phyloP scores from a whole-genome alignment of 2,329 filamentous ascomycete genomes.

The Arthrinium phaeospermum region DNA sequence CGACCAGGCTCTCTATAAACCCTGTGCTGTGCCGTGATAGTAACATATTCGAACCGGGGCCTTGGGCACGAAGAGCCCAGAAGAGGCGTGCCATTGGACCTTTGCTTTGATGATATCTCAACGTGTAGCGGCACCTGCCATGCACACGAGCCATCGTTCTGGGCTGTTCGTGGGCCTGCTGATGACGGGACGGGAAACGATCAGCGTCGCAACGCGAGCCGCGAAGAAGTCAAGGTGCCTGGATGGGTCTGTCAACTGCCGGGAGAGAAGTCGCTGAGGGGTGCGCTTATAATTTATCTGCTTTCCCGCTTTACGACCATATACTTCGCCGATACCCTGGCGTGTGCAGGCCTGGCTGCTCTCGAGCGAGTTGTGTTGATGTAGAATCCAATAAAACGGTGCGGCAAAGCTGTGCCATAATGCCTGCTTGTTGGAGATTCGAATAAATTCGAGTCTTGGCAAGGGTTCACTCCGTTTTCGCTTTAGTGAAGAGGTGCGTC shows the following conservation, averaged over 20 bases:
- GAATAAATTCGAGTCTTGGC: constrained; percentile 3
- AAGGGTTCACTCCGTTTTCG: constrained; percentile 1
- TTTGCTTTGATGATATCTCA: not conserved
- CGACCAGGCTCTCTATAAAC: not conserved
- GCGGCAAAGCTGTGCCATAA: not conserved
- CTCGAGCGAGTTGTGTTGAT: not conserved
- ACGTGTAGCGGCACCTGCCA: not conserved
- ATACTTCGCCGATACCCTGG: not conserved
- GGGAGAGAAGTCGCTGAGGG: not conserved
- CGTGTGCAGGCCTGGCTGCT: not conserved
- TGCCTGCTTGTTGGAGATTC: constrained; percentile 8
- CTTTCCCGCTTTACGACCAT: not conserved
- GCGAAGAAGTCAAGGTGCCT: not conserved
- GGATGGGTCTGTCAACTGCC: not conserved
- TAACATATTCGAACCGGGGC: not conserved
- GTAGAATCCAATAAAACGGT: not conserved
- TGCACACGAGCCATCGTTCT: not conserved
- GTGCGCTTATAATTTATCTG: not conserved
- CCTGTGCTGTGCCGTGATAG: not conserved
- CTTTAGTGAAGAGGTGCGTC: constrained; percentile 1
- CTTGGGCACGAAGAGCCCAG: not conserved
- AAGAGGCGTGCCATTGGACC: not conserved
- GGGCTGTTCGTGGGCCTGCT: not conserved
- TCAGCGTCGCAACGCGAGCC: not conserved
- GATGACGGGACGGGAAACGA: not conserved